Conservation (phyloP, 2,329 filamentous ascomycete species). For the Stemphylium vesicarium region DNA sequence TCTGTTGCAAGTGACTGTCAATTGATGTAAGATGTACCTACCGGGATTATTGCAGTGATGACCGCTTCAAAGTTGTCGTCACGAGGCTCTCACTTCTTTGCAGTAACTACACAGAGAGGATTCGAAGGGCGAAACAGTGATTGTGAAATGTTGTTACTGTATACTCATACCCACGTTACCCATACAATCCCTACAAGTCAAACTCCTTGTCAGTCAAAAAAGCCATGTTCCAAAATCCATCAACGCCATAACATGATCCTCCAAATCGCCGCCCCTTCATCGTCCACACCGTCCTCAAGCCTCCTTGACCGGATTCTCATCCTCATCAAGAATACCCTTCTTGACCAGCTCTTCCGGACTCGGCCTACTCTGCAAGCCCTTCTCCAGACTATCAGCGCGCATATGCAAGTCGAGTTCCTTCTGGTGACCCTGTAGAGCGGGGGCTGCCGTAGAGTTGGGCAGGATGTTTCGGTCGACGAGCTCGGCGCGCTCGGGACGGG, state of each 20-base stretch:
- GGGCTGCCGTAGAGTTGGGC: conserved; percentile 76
- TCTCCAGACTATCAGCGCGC: conserved; percentile 84
- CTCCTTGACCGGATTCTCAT: conserved; percentile 44
- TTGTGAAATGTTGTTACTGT: not conserved
- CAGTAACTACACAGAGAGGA: not conserved
- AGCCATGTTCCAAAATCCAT: not conserved
- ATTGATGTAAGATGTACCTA: too few relatives aligned
- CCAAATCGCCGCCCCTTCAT: not conserved
- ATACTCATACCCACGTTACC: conserved; percentile 5
- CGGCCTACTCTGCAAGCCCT: conserved; percentile 81
- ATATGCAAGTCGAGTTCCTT: conserved; percentile 87
- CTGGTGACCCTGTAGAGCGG: conserved; percentile 79
- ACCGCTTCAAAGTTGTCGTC: too few relatives aligned
- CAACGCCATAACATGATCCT: conserved; percentile 1
- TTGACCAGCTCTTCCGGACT: conserved; percentile 77
- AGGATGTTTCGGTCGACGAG: conserved; percentile 89
- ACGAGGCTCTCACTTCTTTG: not conserved
- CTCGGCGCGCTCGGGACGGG: conserved; percentile 72
- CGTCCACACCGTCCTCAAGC: conserved; percentile 7
- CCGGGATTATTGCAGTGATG: too few relatives aligned
- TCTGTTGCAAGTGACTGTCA: too few relatives aligned
- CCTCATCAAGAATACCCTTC: conserved; percentile 73
- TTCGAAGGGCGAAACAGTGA: not conserved
- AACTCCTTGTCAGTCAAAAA: not conserved
- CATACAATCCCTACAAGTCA: conserved; percentile 5